A percentile compares a stretch with the other conserved stretches of the same genome.
phyloP scores from a whole-genome alignment of 305 asterid genomes.

The Withania somnifera region DNA sequence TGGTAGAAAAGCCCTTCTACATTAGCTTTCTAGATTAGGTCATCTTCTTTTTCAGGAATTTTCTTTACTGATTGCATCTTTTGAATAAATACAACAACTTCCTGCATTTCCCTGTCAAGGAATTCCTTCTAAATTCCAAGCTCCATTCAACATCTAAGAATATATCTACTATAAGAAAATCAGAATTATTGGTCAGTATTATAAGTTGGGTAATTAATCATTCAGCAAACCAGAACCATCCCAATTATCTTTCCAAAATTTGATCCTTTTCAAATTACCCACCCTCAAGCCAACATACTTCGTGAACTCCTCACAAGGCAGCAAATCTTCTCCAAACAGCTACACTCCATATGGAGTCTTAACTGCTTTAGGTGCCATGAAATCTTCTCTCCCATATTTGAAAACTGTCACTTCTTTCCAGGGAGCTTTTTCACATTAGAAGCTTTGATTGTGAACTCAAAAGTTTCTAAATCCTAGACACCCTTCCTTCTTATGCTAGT shows the following conservation, averaged over 20 bases:
- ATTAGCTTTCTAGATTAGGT: not conserved
- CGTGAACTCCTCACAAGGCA: not conserved
- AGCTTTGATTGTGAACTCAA: not conserved
- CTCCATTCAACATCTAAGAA: not conserved
- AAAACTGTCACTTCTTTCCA: not conserved
- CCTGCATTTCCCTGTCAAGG: not conserved
- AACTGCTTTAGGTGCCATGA: not conserved
- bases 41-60: not conserved
- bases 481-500: not conserved
- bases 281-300: not conserved
- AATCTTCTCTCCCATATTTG: not conserved
- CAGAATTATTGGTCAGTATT: not conserved
- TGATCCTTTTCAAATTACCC: not conserved
- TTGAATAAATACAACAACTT: not conserved
- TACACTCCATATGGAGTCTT: not conserved
- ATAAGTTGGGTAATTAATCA: not conserved
- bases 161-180: not conserved
- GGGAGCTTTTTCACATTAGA: not conserved
- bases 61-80: not conserved
- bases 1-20: not conserved
- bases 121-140: not conserved
- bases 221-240: not conserved
- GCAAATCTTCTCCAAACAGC: not conserved
- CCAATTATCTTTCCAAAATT: not conserved
- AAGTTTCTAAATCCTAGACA: not conserved